Base-by-base conservation (phyloP, 768 basidiomycete genomes). In the Leccinum truebloodii region DNA sequence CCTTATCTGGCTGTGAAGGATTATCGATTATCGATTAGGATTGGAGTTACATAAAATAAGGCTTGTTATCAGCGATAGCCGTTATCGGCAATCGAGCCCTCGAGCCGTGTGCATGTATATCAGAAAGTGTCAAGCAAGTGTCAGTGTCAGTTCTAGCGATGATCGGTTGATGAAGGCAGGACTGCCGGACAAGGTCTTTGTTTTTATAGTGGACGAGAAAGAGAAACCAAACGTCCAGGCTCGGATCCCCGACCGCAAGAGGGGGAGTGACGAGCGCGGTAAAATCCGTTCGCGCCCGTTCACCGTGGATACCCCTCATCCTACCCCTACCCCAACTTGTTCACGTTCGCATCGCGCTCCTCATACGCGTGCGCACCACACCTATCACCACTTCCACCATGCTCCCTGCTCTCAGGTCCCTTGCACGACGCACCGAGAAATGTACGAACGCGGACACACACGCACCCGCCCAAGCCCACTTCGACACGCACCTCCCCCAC, bases 401-500 rank as follows among this genome's bases (percentile, higher is more conserved):
- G 5, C 28, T 13, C n/a, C 26, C n/a, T 26, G 5, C 12, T 9
- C 20, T 6, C 8, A 13, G 44, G 10, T 4, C n/a, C 16, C 46
- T 37, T 24, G 59, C 39, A 9, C 28, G 50, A 7, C 58, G 55
- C 6, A 49, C 30, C 24, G 54, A 53, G 24, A 44, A 44, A 12
- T 39, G 44, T n/a, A 75, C 54, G 30, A 70, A 52, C 51, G 76
- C 59, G 10, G 54, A 76, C 59, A 26, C 73, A 69, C 52, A 80
- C 52, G 22, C 73, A 66, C 46, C 75, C 46, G 46, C 77, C 69
- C 59, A 54, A 3, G 44, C 26, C 48, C 62, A 50, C 2, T 39
- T 3, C 18, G 10, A 9, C 24, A 41, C 52, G 55, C 55, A 85
- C 71, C 71, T 73, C 50, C 77, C 75, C 89, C 90, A 90, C 34